phyloP scores from a whole-genome alignment of 2,329 filamentous ascomycete species.

The Bipolaris victoriae region DNA sequence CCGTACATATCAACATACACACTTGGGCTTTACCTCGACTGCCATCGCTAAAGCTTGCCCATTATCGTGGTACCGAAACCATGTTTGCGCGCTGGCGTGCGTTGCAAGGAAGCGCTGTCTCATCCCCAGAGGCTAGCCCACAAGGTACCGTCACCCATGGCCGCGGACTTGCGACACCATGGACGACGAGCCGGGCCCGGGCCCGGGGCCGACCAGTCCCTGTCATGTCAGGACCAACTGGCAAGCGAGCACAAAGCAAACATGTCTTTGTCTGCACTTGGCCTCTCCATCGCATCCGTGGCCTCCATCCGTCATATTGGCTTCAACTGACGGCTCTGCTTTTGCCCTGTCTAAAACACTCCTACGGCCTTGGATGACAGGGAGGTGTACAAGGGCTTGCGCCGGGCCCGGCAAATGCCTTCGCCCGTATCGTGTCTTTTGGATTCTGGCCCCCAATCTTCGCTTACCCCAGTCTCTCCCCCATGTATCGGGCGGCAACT shows the following conservation, averaged over 20 bases:
- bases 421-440: constrained; percentile 15
- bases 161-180: constrained; percentile 1
- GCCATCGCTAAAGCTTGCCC: not conserved
- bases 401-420: not conserved
- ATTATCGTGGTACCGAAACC: not conserved
- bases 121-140: constrained; percentile 1
- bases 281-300: constrained; percentile 4
- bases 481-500: constrained; percentile 6
- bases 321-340: not conserved
- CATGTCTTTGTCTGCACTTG: not conserved
- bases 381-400: constrained; percentile 1
- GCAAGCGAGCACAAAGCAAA: constrained; percentile 14
- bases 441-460: constrained; percentile 28
- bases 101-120: not conserved
- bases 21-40: not conserved
- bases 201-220: not conserved
- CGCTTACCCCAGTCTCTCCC: constrained; percentile 30
- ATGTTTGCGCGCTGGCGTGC: not conserved
- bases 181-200: not conserved
- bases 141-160: constrained; percentile 7
- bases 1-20: no score
- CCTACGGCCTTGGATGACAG: constrained; percentile 2
- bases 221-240: constrained; percentile 2
- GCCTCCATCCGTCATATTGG: constrained; percentile 2
- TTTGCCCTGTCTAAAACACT: constrained; percentile 3